These are phyloP conservation scores for Usnea hakonensis DNA, from an alignment of 495 filamentous ascomycete species.

Conservation along the genomic window DNA sequence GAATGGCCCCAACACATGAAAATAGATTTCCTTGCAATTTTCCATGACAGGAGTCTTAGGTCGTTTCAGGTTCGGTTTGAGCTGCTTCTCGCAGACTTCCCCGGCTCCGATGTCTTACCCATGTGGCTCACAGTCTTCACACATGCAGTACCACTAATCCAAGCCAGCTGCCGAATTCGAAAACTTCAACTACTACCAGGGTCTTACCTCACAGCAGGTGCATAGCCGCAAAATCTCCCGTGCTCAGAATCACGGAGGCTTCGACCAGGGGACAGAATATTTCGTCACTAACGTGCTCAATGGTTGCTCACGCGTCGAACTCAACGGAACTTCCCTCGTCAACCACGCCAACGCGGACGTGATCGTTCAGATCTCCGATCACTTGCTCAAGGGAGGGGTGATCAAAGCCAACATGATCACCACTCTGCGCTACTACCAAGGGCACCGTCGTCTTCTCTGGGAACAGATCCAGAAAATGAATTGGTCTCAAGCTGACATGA, in stretches of 20 bases:
- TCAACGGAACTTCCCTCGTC: neutral
- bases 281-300: neutral
- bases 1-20: no score
- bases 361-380: neutral
- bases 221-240: neutral
- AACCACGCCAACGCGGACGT: neutral
- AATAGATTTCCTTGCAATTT: no score
- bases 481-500: neutral
- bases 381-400: accelerated
- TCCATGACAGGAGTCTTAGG: no score
- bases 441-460: neutral
- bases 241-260: neutral
- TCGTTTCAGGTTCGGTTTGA: no score
- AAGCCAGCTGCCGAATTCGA: neutral
- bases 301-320: neutral
- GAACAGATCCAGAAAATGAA: neutral
- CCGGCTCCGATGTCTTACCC: constrained; percentile 13
- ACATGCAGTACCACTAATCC: constrained; percentile 3
- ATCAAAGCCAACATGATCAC: neutral
- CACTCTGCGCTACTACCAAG: neutral
- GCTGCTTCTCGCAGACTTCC: constrained; percentile 7
- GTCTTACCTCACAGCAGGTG: neutral
- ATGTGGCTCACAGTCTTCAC: neutral
- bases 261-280: neutral
- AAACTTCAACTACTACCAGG: neutral